These are phyloP conservation scores for Xylaria grammica DNA, from an alignment of 495 filamentous ascomycete species.

Conservation along the genomic window DNA sequence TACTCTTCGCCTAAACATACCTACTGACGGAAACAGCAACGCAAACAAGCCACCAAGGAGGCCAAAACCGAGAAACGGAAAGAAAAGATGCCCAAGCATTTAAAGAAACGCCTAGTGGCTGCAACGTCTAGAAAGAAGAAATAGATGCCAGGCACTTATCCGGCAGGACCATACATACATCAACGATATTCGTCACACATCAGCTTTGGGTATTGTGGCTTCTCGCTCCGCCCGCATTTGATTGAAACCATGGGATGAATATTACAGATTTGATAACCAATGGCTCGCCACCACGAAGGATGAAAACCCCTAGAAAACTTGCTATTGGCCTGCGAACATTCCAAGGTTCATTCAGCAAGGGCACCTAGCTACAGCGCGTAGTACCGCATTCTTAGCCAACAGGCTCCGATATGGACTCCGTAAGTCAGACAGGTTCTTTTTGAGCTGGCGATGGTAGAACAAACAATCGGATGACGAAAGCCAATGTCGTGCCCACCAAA, in stretches of 20 bases:
- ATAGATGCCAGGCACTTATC: constrained; percentile 7
- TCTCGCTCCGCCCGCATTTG: neutral
- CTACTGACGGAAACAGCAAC: constrained; percentile 52
- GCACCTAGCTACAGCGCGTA: too few relatives aligned
- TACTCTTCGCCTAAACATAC: constrained; percentile 23
- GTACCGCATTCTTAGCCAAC: neutral
- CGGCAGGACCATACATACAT: neutral
- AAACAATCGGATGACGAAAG: constrained; percentile 39
- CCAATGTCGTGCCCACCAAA: constrained; percentile 5
- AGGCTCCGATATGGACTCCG: neutral
- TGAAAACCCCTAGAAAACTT: neutral
- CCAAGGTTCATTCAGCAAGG: neutral
- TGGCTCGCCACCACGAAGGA: neutral
- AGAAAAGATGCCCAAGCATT: constrained; percentile 92
- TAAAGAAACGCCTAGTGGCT: constrained; percentile 80
- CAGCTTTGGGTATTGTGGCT: neutral
- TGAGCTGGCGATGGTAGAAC: constrained; percentile 23
- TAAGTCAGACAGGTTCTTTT: neutral
- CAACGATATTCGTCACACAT: neutral
- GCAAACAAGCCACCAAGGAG: constrained; percentile 91
- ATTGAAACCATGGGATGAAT: neutral
- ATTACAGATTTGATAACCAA: neutral
- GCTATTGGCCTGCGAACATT: neutral
- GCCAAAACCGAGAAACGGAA: constrained; percentile 90
- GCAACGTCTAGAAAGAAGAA: constrained; percentile 43